Evolutionary conservation across 2,329 filamentous ascomycete genomes (phyloP), one percentile per base, ranked within the genome.

Genomic region (Ascosphaera pollenicola): DNA sequence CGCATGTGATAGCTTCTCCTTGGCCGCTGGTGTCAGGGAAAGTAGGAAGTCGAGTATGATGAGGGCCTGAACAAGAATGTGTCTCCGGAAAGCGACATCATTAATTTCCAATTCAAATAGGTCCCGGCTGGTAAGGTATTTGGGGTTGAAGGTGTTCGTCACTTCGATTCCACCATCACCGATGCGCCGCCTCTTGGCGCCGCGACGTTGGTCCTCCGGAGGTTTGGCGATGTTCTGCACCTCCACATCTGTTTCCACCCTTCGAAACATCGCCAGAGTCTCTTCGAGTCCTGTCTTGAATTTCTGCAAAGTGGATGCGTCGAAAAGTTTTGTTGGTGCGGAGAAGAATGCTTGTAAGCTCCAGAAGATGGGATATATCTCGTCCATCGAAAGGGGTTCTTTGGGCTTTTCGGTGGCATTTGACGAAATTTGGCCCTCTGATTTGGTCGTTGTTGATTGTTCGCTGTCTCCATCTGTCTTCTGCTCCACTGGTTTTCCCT

Each of bases 111-210:
- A 70, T 50, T 91, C 83, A 56, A 99, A 99, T 1, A 99, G 65
- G 54, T 98, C 91, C 46, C 79, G 72, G 55, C 85, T 95, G n/a
- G 89, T 99, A 15, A 99, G 69, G 54, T 98, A 99, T 54, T 95
- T 98, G 1, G 91, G 87, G 50, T 98, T 98, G 60, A 93, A 95
- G 17, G 72, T 75, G 51, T 73, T 78, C 17, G 74, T 67, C 38
- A 75, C 61, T 43, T 77, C 75, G 38, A 70, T 65, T 6, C 71
- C 70, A n/a, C 8, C 11, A 39, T 72, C 66, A 19, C 60, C 66
- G 8, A 69, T 65, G 35, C 69, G 65, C 55, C 85, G 91, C 41
- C 82, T 72, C 58, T 85, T 92, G 21, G 55, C 59, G 3, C 70
- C 72, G 45, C 69, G 70, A 45, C 73, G 75, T 36, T 64, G 62